phyloP scores from a whole-genome alignment of 441 rosid species.

The Capsella rubella region DNA sequence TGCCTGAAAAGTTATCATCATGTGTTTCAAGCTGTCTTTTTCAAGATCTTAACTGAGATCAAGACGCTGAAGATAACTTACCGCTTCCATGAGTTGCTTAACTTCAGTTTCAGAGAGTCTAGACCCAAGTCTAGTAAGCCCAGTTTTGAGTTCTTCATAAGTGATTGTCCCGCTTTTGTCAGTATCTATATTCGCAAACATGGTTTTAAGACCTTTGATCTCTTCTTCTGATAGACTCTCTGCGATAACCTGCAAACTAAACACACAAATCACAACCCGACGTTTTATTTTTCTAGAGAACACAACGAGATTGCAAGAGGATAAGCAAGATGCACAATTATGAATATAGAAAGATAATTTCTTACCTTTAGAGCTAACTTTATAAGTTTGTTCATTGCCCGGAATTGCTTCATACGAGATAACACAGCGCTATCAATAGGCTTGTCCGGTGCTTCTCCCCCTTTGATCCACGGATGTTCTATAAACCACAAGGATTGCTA shows the following conservation, averaged over 20 bases:
- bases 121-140: constrained; percentile 88
- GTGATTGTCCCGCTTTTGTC: constrained; percentile 95
- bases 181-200: constrained; percentile 92
- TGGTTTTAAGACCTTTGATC: constrained; percentile 88
- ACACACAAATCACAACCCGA: constrained; percentile 6
- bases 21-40: not conserved
- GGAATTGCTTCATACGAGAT: constrained; percentile 95
- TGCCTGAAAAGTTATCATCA: constrained; percentile 61
- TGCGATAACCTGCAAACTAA: constrained; percentile 76
- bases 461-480: constrained; percentile 96
- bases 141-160: constrained; percentile 86
- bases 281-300: not conserved
- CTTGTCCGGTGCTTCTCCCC: constrained; percentile 87
- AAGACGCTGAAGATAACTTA: constrained; percentile 49
- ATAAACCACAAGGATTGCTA: constrained; percentile 43
- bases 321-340: constrained; percentile 6
- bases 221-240: constrained; percentile 91
- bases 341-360: not conserved
- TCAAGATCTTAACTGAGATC: not conserved
- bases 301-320: not conserved
- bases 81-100: constrained; percentile 96
- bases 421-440: constrained; percentile 89
- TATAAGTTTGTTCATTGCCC: constrained; percentile 95
- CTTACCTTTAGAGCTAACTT: constrained; percentile 88
- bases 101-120: constrained; percentile 90